phyloP scores from a whole-genome alignment of 495 filamentous ascomycete species.

The Talaromyces nanjingensis region DNA sequence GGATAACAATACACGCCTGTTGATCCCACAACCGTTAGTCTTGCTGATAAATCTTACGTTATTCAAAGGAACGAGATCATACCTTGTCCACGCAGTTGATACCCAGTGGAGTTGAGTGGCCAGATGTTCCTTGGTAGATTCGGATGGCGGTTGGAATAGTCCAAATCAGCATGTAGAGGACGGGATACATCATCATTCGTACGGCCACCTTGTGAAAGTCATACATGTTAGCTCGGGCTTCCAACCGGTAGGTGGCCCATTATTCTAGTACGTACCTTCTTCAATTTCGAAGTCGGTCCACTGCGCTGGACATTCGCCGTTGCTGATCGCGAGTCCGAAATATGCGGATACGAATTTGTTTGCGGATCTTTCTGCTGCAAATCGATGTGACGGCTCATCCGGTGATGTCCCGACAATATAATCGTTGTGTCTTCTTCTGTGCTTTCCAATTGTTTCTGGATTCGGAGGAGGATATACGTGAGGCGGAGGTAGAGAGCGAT shows the following conservation, averaged over 20 bases:
- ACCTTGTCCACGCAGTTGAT: constrained; percentile 5
- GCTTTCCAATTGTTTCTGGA: not conserved
- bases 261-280: not conserved
- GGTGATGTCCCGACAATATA: not conserved
- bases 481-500: constrained; percentile 4
- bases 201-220: not conserved
- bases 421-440: constrained; percentile 4
- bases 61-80: not conserved
- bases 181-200: constrained; percentile 6
- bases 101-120: not conserved
- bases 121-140: not conserved
- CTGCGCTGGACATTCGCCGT: not conserved
- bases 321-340: not conserved
- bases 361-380: not conserved
- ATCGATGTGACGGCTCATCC: not conserved
- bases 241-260: too few species aligned
- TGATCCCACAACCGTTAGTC: not conserved
- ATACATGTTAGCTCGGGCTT: not conserved
- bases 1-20: not conserved
- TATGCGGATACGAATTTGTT: not conserved
- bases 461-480: not conserved
- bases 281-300: not conserved
- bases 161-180: constrained; percentile 4
- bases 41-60: not conserved
- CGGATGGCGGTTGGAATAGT: constrained; percentile 1